Evolutionary conservation across 257 asterid genomes (phyloP).

Genomic region (Avicennia marina): DNA sequence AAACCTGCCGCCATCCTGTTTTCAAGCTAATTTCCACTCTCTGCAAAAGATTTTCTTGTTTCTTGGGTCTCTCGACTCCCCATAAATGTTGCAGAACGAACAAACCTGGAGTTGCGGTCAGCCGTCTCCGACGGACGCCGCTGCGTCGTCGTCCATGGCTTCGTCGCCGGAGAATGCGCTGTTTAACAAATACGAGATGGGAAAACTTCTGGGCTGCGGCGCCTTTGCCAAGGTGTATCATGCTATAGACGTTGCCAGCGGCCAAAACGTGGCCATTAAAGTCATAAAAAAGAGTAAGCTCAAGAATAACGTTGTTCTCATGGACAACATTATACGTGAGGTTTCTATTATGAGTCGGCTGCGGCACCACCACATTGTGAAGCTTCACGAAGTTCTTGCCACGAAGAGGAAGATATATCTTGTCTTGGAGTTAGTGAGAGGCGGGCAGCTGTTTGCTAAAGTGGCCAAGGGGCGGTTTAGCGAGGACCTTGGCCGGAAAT

Average conservation of each 20-base stretch:
- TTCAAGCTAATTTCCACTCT: no score
- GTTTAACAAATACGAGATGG: slow-evolving; percentile 4
- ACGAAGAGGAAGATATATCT: slow-evolving; percentile 10
- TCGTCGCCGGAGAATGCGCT: not conserved
- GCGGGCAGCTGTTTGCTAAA: not conserved
- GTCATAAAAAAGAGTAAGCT: slow-evolving; percentile 1
- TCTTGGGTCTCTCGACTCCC: no score
- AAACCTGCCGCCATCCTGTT: no score
- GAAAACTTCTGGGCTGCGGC: slow-evolving; percentile 3
- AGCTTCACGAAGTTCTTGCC: slow-evolving; percentile 2
- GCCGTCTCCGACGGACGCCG: no score
- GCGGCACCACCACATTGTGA: not conserved
- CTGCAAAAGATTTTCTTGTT: no score
- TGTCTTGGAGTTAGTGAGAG: slow-evolving; percentile 1
- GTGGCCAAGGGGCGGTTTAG: slow-evolving; percentile 5
- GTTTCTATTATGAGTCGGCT: slow-evolving; percentile 3
- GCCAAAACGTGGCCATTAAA: slow-evolving; percentile 2
- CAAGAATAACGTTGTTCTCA: not conserved
- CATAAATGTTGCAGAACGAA: no score
- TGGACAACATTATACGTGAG: not conserved
- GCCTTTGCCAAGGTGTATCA: slow-evolving; percentile 9
- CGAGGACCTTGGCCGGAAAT: slow-evolving; percentile 1
- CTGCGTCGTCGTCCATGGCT: not conserved
- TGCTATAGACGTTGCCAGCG: not conserved
- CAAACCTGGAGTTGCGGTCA: no score